Evolutionary conservation across 371 early-diverging fungal genomes (phyloP), one percentile per base, ranked within the genome.

Genomic region (Rhizopus sp.): DNA sequence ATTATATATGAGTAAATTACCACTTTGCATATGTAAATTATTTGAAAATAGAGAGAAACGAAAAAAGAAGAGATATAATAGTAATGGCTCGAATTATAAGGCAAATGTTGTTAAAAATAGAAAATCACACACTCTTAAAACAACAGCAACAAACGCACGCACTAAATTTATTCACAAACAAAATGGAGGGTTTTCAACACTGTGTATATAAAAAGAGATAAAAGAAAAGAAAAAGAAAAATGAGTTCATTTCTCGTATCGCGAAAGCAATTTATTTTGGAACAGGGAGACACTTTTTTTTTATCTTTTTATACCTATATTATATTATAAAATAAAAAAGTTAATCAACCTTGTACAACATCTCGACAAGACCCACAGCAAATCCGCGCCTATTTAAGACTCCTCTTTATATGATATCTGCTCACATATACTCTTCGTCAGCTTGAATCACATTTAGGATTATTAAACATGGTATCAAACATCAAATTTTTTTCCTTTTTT

Each of bases 361-460:
- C 30, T 32, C 30, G 33, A 48, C 8, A 32, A 32, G 12, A 23
- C 29, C 29, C 29, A 8, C 29, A n/a, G 7, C 10, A 34, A 10
- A n/a, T 32, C 16, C 7, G 32, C 35, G 16, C 34, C 16, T 23
- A 15, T 50, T 50, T 7, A 32, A 33, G 39, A 23, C 52, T 39
- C 34, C 46, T 55, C 35, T 33, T 16, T 31, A 33, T 53, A 33
- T 29, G 15, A n/a, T n/a, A n/a, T n/a, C n/a, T n/a, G n/a, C n/a
- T n/a, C n/a, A n/a, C n/a, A n/a, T n/a, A n/a, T n/a, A n/a, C 10
- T 47, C 31, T 53, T 48, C 37, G 54, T 60, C 60, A 60, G 49
- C 41, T 46, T 60, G 35, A 54, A 60, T 54, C 13, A n/a, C 48
- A 48, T 48, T 48, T 48, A 56, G n/a, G n/a, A n/a, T n/a, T n/a